These are phyloP conservation scores for Solanum peruvianum DNA, from an alignment of 257 asterid genomes.

Conservation along the genomic window DNA sequence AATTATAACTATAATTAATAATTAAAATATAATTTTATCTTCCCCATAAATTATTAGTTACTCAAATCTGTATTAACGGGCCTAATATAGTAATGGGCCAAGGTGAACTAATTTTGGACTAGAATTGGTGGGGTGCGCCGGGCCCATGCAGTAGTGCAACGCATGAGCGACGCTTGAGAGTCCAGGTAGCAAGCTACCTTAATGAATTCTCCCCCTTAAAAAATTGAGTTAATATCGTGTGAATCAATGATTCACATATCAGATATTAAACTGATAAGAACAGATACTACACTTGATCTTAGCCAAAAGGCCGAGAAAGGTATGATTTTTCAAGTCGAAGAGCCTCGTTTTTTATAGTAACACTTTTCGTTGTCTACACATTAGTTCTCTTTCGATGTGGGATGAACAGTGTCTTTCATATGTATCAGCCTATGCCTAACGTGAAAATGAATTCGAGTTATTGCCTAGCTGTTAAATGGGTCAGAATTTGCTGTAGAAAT, in stretches of 20 bases:
- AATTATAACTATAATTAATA: no score
- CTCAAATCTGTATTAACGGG: no score
- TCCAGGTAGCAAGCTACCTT: not conserved
- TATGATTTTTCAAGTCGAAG: not conserved
- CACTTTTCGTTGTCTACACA: not conserved
- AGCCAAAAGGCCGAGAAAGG: constrained; percentile 52
- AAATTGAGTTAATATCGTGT: not conserved
- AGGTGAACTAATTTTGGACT: rapidly evolving
- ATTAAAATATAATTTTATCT: no score
- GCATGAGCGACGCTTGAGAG: not conserved
- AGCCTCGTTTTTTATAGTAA: not conserved
- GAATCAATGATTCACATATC: rapidly evolving
- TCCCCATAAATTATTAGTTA: no score
- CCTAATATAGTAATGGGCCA: not conserved
- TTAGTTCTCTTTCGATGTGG: not conserved
- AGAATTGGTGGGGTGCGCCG: not conserved
- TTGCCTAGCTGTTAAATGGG: not conserved
- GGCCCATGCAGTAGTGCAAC: not conserved
- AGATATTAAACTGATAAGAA: not conserved
- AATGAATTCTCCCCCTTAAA: no score
- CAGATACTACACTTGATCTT: constrained; percentile 32
- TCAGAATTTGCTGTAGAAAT: not conserved
- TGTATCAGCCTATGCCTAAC: not conserved
- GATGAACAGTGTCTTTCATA: not conserved
- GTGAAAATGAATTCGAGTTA: not conserved